Base-by-base conservation (phyloP, 805 yeast species). In the Yarrowia divulgata region DNA sequence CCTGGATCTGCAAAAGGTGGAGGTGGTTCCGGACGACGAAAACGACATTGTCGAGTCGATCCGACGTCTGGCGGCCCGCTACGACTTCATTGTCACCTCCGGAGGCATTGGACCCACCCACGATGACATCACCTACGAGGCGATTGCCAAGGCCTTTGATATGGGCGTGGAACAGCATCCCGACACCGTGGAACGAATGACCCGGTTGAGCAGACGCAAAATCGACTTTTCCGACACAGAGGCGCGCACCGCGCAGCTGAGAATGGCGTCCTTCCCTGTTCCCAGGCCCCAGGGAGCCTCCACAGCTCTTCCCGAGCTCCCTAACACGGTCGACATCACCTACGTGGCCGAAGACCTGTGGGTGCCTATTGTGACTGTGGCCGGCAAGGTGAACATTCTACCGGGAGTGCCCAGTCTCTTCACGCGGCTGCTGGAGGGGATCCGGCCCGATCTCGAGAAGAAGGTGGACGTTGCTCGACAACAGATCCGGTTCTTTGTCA, bases 21-120 rank as follows among this genome's bases (percentile, higher is more conserved):
- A 85, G 7, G 91, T 91, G 0, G 87, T 93, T 67, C 94, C 95
- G 0, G 97, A 92, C 77, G 91, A 89, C 54, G 84, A 83, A 69
- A 74, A 78, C 0, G 95, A 90, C 69, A 92, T 92, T 54, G 79
- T 82, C 1, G 81, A 81, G 14, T 84, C 88, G 0, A 77, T 90
- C 29, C 77, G 76, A 39, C 74, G 79, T 12, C 78, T 88, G 55
- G 80, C 85, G n/a, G 72, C 79, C 23, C 77, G 81, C n/a, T 88
- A 86, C 73, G 92, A 90, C 74, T 83, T 90, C 54, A 83, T 90
- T 8, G 85, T 90, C 29, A 90, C 96, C 0, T 83, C 89, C 68
- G 90, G 91, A 40, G 88, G 83, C 23, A 90, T 92, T 70, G 97
- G 97, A 0, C 90, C 97, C 5, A 92, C 97, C 0, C 97, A 91